These are phyloP conservation scores for Aspergillus indologenus DNA, from an alignment of 495 filamentous ascomycete species.

Conservation along the genomic window DNA sequence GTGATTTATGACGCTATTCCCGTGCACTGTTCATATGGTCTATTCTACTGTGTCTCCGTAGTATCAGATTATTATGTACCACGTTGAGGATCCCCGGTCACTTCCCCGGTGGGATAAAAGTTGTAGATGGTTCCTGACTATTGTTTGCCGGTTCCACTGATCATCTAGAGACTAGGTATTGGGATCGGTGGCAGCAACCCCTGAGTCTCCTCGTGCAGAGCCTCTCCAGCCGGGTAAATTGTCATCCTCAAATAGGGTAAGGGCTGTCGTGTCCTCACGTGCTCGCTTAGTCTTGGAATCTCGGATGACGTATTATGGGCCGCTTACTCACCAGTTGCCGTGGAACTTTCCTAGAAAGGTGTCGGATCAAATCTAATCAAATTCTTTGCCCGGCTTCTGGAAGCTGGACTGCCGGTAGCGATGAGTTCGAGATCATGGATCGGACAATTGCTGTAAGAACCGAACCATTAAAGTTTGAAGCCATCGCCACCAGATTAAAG, in stretches of 20 bases:
- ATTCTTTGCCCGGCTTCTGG: constrained; percentile 1
- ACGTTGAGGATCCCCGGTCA: background rate
- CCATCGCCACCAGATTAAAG: background rate
- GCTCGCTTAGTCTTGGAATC: background rate
- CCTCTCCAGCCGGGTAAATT: background rate
- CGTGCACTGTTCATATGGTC: background rate
- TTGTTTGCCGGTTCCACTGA: background rate
- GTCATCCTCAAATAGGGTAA: background rate
- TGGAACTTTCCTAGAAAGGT: background rate
- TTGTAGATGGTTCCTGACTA: background rate
- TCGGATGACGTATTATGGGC: background rate
- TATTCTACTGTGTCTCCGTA: background rate
- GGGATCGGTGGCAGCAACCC: background rate
- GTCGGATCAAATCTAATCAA: background rate
- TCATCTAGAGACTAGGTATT: background rate
- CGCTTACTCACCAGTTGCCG: background rate
- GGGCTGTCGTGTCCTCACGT: background rate
- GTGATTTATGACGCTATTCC: background rate
- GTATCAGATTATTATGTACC: too few species aligned
- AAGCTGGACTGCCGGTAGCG: background rate
- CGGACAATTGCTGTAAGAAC: background rate
- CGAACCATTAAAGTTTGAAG: background rate
- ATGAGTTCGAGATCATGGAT: background rate
- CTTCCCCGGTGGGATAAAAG: background rate
- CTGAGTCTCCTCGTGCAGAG: background rate